These are phyloP conservation scores for Diutina sp. DNA, from an alignment of 1,139 yeast genomes.

Conservation along the genomic window DNA sequence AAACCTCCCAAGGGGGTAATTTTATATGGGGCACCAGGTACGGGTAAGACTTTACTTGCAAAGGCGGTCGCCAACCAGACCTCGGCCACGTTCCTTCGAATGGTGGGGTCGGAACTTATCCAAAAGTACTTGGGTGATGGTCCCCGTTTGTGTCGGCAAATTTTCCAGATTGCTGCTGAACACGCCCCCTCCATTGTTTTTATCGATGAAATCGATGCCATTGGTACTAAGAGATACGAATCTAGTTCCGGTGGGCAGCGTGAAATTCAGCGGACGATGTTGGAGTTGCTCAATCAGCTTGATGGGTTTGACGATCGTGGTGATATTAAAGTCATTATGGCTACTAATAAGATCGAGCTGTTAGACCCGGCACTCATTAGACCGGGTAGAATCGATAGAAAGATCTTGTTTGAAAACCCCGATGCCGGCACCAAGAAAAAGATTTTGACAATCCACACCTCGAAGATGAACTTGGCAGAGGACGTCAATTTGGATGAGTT, in stretches of 20 bases:
- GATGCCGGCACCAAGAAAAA: constrained; percentile 88
- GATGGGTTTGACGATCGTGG: constrained; percentile 99
- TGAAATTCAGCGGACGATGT: constrained; percentile 97
- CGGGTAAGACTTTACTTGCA: constrained; percentile 93
- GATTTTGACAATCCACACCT: constrained; percentile 86
- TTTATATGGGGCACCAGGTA: constrained; percentile 97
- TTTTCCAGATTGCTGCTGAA: constrained; percentile 94
- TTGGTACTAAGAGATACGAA: constrained; percentile 95
- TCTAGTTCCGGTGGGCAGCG: constrained; percentile 96
- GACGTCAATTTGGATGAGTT: constrained; percentile 88
- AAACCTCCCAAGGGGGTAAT: constrained; percentile 99
- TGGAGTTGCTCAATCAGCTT: constrained; percentile 89
- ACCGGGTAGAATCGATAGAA: constrained; percentile 98
- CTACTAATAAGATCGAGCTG: constrained; percentile 91
- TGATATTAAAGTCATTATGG: constrained; percentile 97
- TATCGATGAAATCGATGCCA: constrained; percentile 98
- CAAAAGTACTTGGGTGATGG: constrained; percentile 98
- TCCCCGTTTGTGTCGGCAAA: constrained; percentile 86
- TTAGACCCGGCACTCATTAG: constrained; percentile 96
- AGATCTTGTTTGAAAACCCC: constrained; percentile 92
- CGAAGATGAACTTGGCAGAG: constrained; percentile 80
- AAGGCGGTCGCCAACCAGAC: constrained; percentile 99
- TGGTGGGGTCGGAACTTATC: constrained; percentile 93
- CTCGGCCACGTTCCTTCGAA: constrained; percentile 88
- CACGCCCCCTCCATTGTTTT: constrained; percentile 97